These are phyloP conservation scores for Mycena alexandri DNA, from an alignment of 768 basidiomycete genomes.

Conservation along the genomic window DNA sequence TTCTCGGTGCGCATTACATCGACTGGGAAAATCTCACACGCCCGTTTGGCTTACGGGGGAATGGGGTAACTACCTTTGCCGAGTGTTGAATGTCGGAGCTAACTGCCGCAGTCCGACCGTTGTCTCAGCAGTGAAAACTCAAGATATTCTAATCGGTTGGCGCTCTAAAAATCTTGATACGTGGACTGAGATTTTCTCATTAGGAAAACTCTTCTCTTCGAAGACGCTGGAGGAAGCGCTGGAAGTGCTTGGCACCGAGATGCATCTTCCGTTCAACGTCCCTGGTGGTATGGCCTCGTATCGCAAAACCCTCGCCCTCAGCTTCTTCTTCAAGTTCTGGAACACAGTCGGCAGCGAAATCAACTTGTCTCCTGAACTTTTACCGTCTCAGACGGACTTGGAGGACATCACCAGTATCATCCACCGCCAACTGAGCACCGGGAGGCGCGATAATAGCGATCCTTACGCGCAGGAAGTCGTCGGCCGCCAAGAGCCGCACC, in stretches of 20 bases:
- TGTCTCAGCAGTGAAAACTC: slow-evolving; percentile 31
- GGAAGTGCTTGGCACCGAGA: slow-evolving; percentile 32
- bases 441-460: slow-evolving; percentile 36
- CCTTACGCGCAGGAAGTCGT: slow-evolving; percentile 40
- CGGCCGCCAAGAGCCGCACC: slow-evolving; percentile 36
- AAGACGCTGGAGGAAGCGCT: slow-evolving; percentile 37
- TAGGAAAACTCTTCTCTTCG: slow-evolving; percentile 33
- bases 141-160: slow-evolving; percentile 32
- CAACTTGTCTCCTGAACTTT: slow-evolving; percentile 27
- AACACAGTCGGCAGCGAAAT: slow-evolving; percentile 34
- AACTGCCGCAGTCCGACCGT: slow-evolving; percentile 28
- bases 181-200: background rate
- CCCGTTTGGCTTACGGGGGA: slow-evolving; percentile 37
- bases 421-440: slow-evolving; percentile 34
- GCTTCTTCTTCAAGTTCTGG: slow-evolving; percentile 42
- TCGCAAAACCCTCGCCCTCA: slow-evolving; percentile 40
- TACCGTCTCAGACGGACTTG: slow-evolving; percentile 23
- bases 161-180: background rate
- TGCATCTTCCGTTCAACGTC: slow-evolving; percentile 39
- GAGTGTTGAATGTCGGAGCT: background rate
- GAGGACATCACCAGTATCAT: slow-evolving; percentile 32
- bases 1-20: slow-evolving; percentile 34
- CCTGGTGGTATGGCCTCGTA: slow-evolving; percentile 39
- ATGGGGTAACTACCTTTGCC: slow-evolving; percentile 30
- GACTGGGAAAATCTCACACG: slow-evolving; percentile 33